phyloP scores from a whole-genome alignment of 148 eudicot species.

The Rhododendron kiyosumense region DNA sequence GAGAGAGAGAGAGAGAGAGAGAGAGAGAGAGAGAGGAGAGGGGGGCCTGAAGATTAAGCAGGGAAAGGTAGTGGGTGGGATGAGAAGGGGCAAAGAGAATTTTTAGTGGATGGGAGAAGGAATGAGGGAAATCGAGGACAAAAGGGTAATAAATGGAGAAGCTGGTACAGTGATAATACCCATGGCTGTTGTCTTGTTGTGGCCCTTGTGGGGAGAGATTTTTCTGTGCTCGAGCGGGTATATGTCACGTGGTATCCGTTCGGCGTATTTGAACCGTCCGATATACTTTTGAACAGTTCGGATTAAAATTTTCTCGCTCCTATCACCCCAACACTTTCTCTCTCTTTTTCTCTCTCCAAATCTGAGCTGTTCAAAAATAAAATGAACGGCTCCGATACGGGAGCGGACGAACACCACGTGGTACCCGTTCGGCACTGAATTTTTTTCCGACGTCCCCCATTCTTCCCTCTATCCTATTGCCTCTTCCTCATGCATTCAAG shows the following conservation, averaged over 20 bases:
- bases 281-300: too few species aligned
- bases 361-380: too few species aligned
- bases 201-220: neutral
- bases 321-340: too few species aligned
- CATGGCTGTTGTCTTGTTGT: neutral
- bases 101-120: constrained; percentile 32
- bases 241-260: too few species aligned
- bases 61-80: constrained; percentile 23
- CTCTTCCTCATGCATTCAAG: neutral
- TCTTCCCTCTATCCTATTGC: neutral
- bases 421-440: too few species aligned
- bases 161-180: constrained; percentile 26
- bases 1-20: constrained; percentile 2
- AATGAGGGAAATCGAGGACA: constrained; percentile 30
- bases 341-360: too few species aligned
- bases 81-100: constrained; percentile 33
- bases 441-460: neutral
- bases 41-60: constrained; percentile 14
- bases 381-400: too few species aligned
- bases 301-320: too few species aligned
- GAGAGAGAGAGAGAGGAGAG: neutral
- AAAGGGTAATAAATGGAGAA: constrained; percentile 29
- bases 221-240: too few species aligned
- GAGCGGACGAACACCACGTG: too few species aligned
- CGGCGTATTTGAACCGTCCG: too few species aligned